phyloP scores from a whole-genome alignment of 257 asterid genomes.

The Knoxia roxburghii region DNA sequence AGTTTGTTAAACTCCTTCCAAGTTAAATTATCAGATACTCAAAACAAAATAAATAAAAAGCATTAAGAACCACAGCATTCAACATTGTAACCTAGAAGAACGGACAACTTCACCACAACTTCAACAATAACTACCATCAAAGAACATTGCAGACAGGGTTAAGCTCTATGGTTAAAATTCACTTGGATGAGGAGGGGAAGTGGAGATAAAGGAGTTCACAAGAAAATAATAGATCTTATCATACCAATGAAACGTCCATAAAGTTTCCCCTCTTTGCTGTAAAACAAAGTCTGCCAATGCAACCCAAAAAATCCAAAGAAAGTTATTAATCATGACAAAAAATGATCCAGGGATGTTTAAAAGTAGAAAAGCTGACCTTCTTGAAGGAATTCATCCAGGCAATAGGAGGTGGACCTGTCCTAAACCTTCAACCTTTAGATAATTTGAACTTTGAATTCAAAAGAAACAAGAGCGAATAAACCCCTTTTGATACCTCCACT shows the following conservation, averaged over 20 bases:
- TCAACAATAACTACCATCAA: not conserved
- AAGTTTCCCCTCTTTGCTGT: slow-evolving; percentile 50
- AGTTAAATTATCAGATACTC: not conserved
- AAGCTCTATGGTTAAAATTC: not conserved
- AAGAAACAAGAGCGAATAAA: not conserved
- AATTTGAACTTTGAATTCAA: not conserved
- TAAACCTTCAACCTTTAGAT: slow-evolving; percentile 20
- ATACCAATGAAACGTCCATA: slow-evolving; percentile 81
- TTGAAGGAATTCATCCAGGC: slow-evolving; percentile 62
- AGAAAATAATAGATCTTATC: slow-evolving; percentile 1
- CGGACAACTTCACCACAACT: not conserved
- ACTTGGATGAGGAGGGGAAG: not conserved
- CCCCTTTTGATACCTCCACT: slow-evolving; percentile 56
- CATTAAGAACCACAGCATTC: not conserved
- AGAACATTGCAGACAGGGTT: not conserved
- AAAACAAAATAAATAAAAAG: not conserved
- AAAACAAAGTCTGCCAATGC: slow-evolving; percentile 50
- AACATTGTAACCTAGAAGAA: not conserved
- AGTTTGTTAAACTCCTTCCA: not conserved
- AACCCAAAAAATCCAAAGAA: slow-evolving; percentile 10
- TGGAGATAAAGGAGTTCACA: not conserved
- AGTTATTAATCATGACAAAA: not conserved
- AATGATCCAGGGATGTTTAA: slow-evolving; percentile 6
- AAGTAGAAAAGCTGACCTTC: slow-evolving; percentile 39
- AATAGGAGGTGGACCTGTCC: slow-evolving; percentile 54